These are phyloP conservation scores for Septoria petroselini DNA, from an alignment of 2,329 filamentous ascomycete genomes.

Conservation along the genomic window DNA sequence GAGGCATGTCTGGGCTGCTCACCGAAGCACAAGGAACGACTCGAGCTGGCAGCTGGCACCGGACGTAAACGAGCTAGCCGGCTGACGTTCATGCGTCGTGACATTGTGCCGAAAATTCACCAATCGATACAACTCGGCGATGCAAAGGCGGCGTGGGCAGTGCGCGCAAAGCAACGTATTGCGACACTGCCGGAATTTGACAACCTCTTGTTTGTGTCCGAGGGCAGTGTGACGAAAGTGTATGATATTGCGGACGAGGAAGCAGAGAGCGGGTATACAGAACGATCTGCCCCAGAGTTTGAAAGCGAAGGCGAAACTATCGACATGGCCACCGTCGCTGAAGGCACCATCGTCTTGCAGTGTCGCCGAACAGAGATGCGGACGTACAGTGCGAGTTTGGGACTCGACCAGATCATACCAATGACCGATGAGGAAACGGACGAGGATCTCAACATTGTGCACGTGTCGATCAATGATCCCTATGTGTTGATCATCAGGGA, in stretches of 20 bases:
- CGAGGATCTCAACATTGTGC: conserved; percentile 72
- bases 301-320: conserved; percentile 85
- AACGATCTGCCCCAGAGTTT: conserved; percentile 80
- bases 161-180: conserved; percentile 43
- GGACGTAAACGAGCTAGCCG: conserved; percentile 66
- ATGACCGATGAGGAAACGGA: conserved; percentile 90
- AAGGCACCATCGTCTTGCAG: conserved; percentile 78
- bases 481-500: conserved; percentile 81
- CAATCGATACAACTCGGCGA: conserved; percentile 69
- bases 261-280: conserved; percentile 26
- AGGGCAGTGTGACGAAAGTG: conserved; percentile 31
- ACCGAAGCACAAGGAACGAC: conserved; percentile 41
- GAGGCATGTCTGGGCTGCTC: conserved; percentile 66
- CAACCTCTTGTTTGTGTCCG: conserved; percentile 34
- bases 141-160: conserved; percentile 76
- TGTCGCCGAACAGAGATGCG: conserved; percentile 82
- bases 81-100: conserved; percentile 72
- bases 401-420: conserved; percentile 83
- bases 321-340: conserved; percentile 79
- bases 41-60: conserved; percentile 56
- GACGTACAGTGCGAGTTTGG: conserved; percentile 89
- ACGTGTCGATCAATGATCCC: conserved; percentile 80
- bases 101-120: conserved; percentile 70
- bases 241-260: conserved; percentile 27
- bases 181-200: conserved; percentile 18